Evolutionary conservation across 768 basidiomycete genomes (phyloP), one percentile per base, ranked within the genome.

Genomic region (Rhodotorula babjevae): DNA sequence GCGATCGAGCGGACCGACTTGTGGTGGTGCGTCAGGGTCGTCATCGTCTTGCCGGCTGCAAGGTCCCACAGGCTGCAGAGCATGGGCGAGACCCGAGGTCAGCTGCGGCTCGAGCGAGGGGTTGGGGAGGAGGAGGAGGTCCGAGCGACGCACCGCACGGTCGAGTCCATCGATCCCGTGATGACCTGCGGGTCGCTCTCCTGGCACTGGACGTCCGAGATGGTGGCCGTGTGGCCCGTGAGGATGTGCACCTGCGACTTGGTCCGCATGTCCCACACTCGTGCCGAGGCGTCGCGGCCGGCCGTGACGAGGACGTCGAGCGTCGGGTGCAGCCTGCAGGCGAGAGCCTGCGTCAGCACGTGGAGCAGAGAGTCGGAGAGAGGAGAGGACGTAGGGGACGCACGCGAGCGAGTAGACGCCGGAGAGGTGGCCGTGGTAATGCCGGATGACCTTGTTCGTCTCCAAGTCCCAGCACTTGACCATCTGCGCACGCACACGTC

Each of bases 401-500:
- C 62, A 83, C 82, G 81, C 87, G 66, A 98, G 85, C 0, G 93
- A 85, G 78, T 98, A 98, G n/a, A 99, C 94, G 57, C 96, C 96
- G 0, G 94, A 97, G 31, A 96, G 86, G 81, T 99, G 96, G 3
- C 96, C 96, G 80, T 99, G 96, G 79, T 99, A 98, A 82, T 97
- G 93, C 29, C 96, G 87, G 67, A 99, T 99, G 71, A 98, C 95
- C 82, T 98, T 99, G 85, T 99, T 99, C 40, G 91, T 90, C 81
- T 99, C 96, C 62, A 99, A 83, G 78, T 99, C 96, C 96, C 96
- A 98, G 78, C 96, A 98, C 83, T 97, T 98, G 49, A 99, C 96
- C 96, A 97, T 98, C 93, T 96, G 79, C 40, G 12, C n/a, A 14
- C 18, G 3, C 36, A 25, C n/a, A 2, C 25, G 42, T 61, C 44